Evolutionary conservation across 768 basidiomycete genomes (phyloP).

Genomic region (Kwoniella sp.): DNA sequence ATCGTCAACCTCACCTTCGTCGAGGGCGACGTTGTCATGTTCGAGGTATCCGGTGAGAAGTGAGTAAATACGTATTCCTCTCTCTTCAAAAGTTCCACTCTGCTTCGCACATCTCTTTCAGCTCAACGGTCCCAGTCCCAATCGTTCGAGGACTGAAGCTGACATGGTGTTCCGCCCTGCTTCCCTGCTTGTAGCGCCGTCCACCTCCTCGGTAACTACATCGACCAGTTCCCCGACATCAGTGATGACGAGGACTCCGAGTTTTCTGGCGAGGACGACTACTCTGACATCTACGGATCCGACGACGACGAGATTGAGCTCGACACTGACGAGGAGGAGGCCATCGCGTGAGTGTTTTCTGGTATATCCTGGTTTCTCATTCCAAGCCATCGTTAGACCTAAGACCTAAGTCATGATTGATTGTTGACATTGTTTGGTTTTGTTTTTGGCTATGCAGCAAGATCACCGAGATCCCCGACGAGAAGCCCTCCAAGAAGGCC

Average conservation of each 20-base stretch:
- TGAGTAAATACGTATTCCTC: slow-evolving; percentile 30
- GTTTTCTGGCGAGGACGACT: slow-evolving; percentile 74
- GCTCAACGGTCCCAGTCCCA: too few species aligned
- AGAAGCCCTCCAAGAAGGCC: slow-evolving; percentile 29
- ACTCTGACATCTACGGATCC: slow-evolving; percentile 60
- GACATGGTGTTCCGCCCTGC: background rate
- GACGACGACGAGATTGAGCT: slow-evolving; percentile 74
- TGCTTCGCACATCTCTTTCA: too few species aligned
- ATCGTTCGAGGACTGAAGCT: background rate
- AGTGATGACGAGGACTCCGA: slow-evolving; percentile 69
- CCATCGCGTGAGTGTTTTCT: slow-evolving; percentile 44
- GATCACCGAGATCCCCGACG: slow-evolving; percentile 46
- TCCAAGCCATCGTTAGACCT: too few species aligned
- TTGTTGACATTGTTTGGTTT: background rate
- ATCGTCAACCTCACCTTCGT: slow-evolving; percentile 71
- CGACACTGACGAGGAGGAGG: slow-evolving; percentile 55
- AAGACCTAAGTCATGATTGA: too few species aligned
- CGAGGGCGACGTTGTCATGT: slow-evolving; percentile 64
- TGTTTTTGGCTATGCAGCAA: slow-evolving; percentile 13
- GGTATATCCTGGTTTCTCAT: background rate
- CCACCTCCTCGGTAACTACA: slow-evolving; percentile 81
- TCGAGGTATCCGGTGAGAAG: slow-evolving; percentile 80
- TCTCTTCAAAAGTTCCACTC: background rate
- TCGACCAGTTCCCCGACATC: slow-evolving; percentile 61
- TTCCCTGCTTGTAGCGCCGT: slow-evolving; percentile 58